Evolutionary conservation across 2,329 filamentous ascomycete species (phyloP).

Genomic region (Claviceps pazoutovae): DNA sequence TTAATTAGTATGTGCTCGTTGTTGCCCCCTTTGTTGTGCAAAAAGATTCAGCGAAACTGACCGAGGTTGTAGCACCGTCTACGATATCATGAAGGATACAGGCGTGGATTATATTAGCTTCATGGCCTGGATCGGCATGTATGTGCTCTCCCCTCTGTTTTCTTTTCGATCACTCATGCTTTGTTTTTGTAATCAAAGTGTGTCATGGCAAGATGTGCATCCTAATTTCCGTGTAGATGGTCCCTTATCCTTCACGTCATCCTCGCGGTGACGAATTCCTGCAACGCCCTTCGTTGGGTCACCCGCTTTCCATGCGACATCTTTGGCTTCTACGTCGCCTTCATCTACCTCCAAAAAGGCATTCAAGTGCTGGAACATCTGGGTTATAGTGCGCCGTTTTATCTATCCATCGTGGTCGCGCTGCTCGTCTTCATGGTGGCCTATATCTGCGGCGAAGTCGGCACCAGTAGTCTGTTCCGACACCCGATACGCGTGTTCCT

Average conservation of each 20-base stretch:
- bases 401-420: conserved; percentile 64
- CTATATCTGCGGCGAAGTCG: conserved; percentile 60
- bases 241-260: conserved; percentile 74
- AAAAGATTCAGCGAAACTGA: too few relatives aligned
- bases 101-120: conserved; percentile 76
- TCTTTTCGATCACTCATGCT: background rate
- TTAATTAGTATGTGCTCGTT: conserved; percentile 54
- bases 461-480: conserved; percentile 56
- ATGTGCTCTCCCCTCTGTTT: conserved; percentile 15
- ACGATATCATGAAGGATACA: conserved; percentile 67
- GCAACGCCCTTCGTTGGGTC: conserved; percentile 78
- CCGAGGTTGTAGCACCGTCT: conserved; percentile 49
- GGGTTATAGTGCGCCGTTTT: conserved; percentile 53
- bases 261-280: conserved; percentile 71
- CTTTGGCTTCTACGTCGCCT: conserved; percentile 86
- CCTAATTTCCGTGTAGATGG: conserved; percentile 41
- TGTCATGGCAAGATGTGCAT: too few relatives aligned
- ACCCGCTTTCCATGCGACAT: conserved; percentile 88
- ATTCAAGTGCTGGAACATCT: conserved; percentile 72
- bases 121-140: conserved; percentile 83
- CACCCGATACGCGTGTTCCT: conserved; percentile 68
- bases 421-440: conserved; percentile 66
- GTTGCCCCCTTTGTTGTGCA: too few relatives aligned
- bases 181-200: too few relatives aligned
- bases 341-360: conserved; percentile 83